Conservation (phyloP, 495 filamentous ascomycete species). For the Xylaria curta region DNA sequence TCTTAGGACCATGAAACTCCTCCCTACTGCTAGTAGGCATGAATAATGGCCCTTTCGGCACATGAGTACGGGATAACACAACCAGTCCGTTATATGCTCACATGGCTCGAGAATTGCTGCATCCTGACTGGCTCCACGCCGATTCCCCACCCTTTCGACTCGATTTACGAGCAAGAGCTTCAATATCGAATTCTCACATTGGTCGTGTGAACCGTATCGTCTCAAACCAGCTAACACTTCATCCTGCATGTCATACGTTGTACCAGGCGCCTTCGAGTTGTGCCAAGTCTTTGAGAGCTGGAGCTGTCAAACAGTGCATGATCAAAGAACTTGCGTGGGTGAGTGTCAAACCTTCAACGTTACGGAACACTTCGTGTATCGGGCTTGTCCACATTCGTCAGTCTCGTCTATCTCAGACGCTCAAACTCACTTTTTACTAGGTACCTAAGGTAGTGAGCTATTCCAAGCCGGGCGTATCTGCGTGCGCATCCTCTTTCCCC, state of each 20-base stretch:
- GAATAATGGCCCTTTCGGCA: background rate
- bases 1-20: constrained; percentile 5
- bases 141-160: background rate
- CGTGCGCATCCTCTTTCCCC: background rate
- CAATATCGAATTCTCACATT: background rate
- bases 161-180: background rate
- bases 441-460: background rate
- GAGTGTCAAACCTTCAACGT: constrained; percentile 11
- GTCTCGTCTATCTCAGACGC: constrained; percentile 15
- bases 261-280: background rate
- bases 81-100: background rate
- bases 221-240: background rate
- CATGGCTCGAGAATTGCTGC: background rate
- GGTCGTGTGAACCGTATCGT: background rate
- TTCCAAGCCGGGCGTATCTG: constrained; percentile 6
- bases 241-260: background rate
- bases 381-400: constrained; percentile 17
- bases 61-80: background rate
- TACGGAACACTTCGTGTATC: constrained; percentile 26
- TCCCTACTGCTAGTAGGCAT: constrained; percentile 1
- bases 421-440: background rate
- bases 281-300: constrained; percentile 7
- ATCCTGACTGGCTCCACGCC: background rate
- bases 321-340: constrained; percentile 4
- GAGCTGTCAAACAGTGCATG: constrained; percentile 17